Evolutionary conservation across 169 alveolate species (phyloP).

Genomic region (Eimeria brunetti): DNA sequence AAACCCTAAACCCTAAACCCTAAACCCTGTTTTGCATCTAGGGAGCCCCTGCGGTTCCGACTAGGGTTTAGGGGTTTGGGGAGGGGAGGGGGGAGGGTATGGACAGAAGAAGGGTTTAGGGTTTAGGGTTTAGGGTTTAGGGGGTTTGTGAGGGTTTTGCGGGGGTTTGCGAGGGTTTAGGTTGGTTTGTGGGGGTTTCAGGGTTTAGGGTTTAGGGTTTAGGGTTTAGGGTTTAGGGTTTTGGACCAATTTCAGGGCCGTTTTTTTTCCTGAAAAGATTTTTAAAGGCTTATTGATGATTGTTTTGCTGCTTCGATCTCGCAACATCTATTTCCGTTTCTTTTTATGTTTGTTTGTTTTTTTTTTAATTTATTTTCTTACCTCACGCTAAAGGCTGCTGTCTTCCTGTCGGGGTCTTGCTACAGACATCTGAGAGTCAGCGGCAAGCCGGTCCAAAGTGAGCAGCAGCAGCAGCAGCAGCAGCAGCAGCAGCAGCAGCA

Average conservation of each 20-base stretch:
- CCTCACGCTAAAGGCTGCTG: not conserved
- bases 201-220: no score
- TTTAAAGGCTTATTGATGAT: not conserved
- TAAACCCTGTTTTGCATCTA: not conserved
- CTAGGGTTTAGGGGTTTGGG: not conserved
- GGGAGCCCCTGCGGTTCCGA: not conserved
- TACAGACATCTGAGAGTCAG: constrained; percentile 7
- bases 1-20: not conserved
- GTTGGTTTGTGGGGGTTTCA: no score
- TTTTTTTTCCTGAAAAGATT: no score
- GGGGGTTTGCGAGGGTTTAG: not conserved
- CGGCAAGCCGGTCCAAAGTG: not conserved
- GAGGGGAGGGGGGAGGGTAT: not conserved
- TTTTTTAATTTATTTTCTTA: not conserved
- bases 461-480: constrained; percentile 34
- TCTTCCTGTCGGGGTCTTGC: not conserved
- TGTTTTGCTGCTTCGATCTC: not conserved
- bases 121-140: not conserved
- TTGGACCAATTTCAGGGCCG: no score
- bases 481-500: constrained; percentile 6
- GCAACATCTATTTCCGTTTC: not conserved
- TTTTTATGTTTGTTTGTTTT: not conserved
- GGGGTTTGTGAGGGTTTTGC: not conserved
- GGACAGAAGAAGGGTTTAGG: no score
- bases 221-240: constrained; percentile 14